Evolutionary conservation across 306 rosid genomes (phyloP), one percentile per base, ranked within the genome.

Genomic region (Senna tora): DNA sequence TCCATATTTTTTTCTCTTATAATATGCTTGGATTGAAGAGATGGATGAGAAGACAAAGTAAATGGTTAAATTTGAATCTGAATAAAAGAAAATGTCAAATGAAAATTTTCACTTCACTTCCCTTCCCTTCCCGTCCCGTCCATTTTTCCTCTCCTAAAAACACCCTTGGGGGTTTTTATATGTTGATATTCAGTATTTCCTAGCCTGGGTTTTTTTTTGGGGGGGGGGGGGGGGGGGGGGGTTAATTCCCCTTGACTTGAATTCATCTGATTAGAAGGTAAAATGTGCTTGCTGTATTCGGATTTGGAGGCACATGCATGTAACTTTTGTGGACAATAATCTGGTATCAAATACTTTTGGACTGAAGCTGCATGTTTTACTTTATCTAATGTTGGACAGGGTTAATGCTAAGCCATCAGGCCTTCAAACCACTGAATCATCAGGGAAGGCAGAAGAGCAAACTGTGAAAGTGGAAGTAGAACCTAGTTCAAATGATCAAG

Each of bases 381-480:
- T 20, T 64, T 66, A 38, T 55, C 38, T 82, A 21, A 73, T 52
- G 4, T 9, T 75, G 75, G 32, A n/a, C 85, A 92, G 97, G 89
- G 85, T 75, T 41, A 68, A 22, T 50, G 84, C 96, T 2, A 89
- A 91, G 63, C 77, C 87, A 52, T 79, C 90, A 30, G 83, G 84
- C 57, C 88, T 87, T 73, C 87, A 72, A 71, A 79, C 81, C 64
- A 49, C 28, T 5, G 89, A 83, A 75, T 64, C 79, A 47, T 69
- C 73, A 39, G 83, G 57, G 83, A 73, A 65, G 54, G 79, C 63
- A 25, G 76, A 83, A 60, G 54, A 32, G n/a, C 78, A 76, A 56
- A 75, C 57, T 72, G 77, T 65, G 41, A 75, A 69, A 32, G 81
- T 52, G 19, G 82, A 71, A 68, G 71, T 25, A 69, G 81, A 65